Evolutionary conservation across 257 asterid species (phyloP).

Genomic region (Petrea volubilis): DNA sequence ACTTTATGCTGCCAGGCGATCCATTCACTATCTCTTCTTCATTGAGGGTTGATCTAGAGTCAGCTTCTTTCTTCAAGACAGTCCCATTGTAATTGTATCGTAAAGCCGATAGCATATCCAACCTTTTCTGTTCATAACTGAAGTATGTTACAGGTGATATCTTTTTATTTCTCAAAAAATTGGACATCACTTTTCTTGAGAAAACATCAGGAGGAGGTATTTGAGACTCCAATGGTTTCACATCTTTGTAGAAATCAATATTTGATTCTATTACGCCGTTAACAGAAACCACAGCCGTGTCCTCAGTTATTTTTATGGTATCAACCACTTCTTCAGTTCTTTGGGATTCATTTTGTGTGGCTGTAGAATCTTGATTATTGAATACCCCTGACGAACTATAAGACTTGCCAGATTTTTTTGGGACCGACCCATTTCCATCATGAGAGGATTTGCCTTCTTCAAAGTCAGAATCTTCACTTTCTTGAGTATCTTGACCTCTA

Average conservation of each 20-base stretch:
- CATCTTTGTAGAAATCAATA: constrained; percentile 32
- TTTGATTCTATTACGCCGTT: constrained; percentile 36
- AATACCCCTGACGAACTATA: constrained; percentile 27
- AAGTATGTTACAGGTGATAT: constrained; percentile 73
- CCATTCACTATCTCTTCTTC: constrained; percentile 45
- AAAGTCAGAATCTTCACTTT: constrained; percentile 32
- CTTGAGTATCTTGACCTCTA: constrained; percentile 36
- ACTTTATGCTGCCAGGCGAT: constrained; percentile 30
- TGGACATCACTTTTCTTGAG: constrained; percentile 83
- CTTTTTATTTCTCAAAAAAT: constrained; percentile 55
- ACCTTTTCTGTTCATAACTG: constrained; percentile 53
- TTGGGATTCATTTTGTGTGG: constrained; percentile 25
- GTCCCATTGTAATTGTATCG: constrained; percentile 37
- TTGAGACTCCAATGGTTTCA: constrained; percentile 80
- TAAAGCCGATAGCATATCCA: constrained; percentile 46
- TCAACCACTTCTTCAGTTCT: constrained; percentile 28
- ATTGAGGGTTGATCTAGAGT: constrained; percentile 29
- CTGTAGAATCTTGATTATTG: constrained; percentile 34
- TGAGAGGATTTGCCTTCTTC: constrained; percentile 33
- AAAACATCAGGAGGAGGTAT: constrained; percentile 76
- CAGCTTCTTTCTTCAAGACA: constrained; percentile 35
- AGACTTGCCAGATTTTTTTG: constrained; percentile 24
- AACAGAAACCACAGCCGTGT: constrained; percentile 20
- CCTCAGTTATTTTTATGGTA: constrained; percentile 23
- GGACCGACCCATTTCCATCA: constrained; percentile 38